Evolutionary conservation across 2,329 filamentous ascomycete genomes (phyloP).

Genomic region (Aspergillus clavatus): DNA sequence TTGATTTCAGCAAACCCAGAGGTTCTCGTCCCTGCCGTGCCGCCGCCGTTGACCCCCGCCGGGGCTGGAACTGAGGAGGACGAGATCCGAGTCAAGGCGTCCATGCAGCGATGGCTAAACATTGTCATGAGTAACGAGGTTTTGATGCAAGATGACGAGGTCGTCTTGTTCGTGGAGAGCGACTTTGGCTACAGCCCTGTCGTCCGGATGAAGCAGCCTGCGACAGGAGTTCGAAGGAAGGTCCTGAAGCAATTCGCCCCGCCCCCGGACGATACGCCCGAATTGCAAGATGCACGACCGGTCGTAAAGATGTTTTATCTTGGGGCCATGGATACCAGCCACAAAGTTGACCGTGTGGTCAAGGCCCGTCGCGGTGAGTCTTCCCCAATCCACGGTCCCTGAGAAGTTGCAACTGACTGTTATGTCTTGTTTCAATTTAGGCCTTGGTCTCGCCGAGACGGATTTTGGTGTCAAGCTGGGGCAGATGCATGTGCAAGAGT

Average conservation of each 20-base stretch:
- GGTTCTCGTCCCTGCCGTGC: constrained; percentile 87
- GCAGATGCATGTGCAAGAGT: constrained; percentile 82
- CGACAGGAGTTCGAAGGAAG: constrained; percentile 90
- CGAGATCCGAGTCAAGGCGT: constrained; percentile 78
- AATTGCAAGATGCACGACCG: constrained; percentile 83
- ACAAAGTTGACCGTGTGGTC: constrained; percentile 92
- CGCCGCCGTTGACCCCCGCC: constrained; percentile 88
- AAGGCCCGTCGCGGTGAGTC: constrained; percentile 79
- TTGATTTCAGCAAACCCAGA: constrained; percentile 97
- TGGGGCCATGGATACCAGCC: constrained; percentile 91
- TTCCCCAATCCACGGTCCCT: not conserved
- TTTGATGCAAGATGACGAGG: constrained; percentile 91
- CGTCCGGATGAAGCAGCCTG: constrained; percentile 91
- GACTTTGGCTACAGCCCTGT: constrained; percentile 98
- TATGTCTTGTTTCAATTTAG: constrained; percentile 43
- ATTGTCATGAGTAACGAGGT: constrained; percentile 88
- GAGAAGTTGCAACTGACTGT: no score
- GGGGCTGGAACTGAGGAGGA: constrained; percentile 96
- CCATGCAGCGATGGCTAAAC: constrained; percentile 93
- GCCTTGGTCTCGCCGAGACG: constrained; percentile 83
- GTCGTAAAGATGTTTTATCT: constrained; percentile 94
- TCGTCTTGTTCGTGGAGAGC: constrained; percentile 97
- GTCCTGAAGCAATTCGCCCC: constrained; percentile 98
- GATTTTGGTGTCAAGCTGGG: constrained; percentile 90
- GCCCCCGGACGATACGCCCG: constrained; percentile 92